Evolutionary conservation across 169 alveolate species (phyloP).

Genomic region (Plasmodium berghei): DNA sequence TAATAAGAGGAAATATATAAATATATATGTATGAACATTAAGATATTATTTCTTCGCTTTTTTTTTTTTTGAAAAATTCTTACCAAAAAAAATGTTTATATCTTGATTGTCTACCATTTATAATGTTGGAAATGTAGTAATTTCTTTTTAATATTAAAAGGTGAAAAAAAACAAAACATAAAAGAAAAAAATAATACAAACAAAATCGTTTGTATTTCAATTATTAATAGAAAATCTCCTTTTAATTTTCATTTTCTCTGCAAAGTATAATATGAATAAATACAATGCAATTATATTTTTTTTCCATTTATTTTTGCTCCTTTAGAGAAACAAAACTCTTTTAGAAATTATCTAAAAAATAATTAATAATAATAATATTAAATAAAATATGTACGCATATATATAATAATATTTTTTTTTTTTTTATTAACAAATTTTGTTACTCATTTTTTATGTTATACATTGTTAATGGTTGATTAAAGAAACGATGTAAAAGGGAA

Average conservation of each 20-base stretch:
- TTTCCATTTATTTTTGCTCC: neutral
- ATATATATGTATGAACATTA: neutral
- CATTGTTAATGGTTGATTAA: too few species aligned
- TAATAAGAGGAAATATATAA: neutral
- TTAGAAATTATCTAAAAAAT: too few species aligned
- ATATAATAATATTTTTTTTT: too few species aligned
- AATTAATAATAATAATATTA: too few species aligned
- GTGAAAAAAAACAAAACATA: neutral
- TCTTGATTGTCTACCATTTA: conserved; percentile 28
- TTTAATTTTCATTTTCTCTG: neutral
- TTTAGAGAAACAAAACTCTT: neutral
- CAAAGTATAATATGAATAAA: too few species aligned
- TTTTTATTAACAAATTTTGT: too few species aligned
- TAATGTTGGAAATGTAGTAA: neutral
- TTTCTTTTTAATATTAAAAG: neutral
- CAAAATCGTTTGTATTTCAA: neutral
- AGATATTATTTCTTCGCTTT: neutral
- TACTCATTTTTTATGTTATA: too few species aligned
- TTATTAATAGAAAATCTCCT: neutral
- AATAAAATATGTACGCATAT: too few species aligned
- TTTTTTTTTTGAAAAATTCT: neutral
- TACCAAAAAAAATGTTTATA: conserved; percentile 34
- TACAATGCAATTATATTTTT: neutral
- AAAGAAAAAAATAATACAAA: neutral
- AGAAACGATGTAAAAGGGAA: too few species aligned